Evolutionary conservation across 495 filamentous ascomycete genomes (phyloP), one percentile per base, ranked within the genome.

Genomic region (Neurospora tetraspora): DNA sequence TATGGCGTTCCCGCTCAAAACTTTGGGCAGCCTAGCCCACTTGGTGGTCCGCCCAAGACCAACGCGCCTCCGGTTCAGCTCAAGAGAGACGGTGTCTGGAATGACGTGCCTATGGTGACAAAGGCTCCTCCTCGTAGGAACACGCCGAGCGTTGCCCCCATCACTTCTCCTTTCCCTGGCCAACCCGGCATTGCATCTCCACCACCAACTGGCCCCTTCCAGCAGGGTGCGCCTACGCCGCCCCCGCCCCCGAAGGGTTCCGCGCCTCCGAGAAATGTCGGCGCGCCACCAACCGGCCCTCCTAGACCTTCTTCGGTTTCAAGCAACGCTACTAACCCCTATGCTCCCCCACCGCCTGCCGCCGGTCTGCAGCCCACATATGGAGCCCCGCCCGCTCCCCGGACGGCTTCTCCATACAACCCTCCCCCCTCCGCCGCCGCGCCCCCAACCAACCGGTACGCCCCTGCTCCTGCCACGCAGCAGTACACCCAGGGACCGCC

Each of bases 381-480:
- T 85, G 39, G 78, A 80, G 31, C 85, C 86, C 68, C 85, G 37
- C 85, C 88, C 8, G 86, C 93, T 70, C 87, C 90, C 39, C 88
- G 94, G 47, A 93, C 93, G 16, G 86, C 92, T 5, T 97, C 94
- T 20, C 94, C 94, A 47, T 98, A 98, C 81, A 94, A 96, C 77
- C 88, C 91, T 65, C 93, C 94, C 70, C 93, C 93, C 2, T 61
- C 53, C 8, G 81, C 89, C 70, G 88, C 86, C n/a, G 84, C 90
- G 5, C 90, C 94, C 11, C 89, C 92, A 37, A 89, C 89, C 16
- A 96, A 91, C 81, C 87, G 95, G 74, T 98, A 98, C 82, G 91
- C 96, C 16, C 96, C 96, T 16, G 90, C 89, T 73, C 93, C 94
- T 68, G 83, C 88, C 39, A 77, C 90, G 38, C 84, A 85, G 70